Evolutionary conservation across 257 asterid genomes (phyloP).

Genomic region (Nicotiana benthamiana): DNA sequence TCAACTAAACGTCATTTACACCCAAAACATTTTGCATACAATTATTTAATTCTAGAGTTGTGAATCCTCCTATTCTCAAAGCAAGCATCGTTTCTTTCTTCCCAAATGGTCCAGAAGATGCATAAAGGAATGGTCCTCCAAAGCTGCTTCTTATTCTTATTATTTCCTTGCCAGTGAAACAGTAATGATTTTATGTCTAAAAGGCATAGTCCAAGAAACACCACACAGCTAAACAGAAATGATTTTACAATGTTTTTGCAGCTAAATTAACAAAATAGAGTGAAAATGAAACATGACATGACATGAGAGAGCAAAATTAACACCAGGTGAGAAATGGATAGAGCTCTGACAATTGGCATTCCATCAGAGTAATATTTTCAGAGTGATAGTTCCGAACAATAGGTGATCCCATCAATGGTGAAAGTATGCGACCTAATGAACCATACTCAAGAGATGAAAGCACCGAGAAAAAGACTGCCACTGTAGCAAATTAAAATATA

Average conservation of each 20-base stretch:
- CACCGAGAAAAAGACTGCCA: background rate
- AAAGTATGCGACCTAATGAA: background rate
- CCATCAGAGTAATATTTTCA: background rate
- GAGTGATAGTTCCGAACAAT: background rate
- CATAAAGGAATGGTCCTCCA: too few species aligned
- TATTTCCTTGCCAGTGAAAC: too few species aligned
- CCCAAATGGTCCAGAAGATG: too few species aligned
- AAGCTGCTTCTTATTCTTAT: too few species aligned
- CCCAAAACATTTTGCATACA: too few species aligned
- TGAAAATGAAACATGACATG: background rate
- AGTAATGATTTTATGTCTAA: too few species aligned
- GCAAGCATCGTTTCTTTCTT: too few species aligned
- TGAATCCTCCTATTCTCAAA: too few species aligned
- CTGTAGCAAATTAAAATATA: background rate
- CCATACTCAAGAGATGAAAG: background rate
- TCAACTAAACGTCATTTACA: too few species aligned
- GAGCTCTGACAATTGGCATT: slow-evolving; percentile 1
- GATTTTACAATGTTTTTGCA: background rate
- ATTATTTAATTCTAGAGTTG: too few species aligned
- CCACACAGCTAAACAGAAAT: too few species aligned
- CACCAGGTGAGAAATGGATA: background rate
- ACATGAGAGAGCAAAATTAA: background rate
- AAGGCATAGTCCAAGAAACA: too few species aligned
- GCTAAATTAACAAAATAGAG: background rate
- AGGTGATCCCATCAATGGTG: background rate